Percentiles rank a stretch among this genome's conserved stretches.
Evolutionary conservation across 768 basidiomycete genomes (phyloP).

Genomic region (Paxillus rubicundulus): DNA sequence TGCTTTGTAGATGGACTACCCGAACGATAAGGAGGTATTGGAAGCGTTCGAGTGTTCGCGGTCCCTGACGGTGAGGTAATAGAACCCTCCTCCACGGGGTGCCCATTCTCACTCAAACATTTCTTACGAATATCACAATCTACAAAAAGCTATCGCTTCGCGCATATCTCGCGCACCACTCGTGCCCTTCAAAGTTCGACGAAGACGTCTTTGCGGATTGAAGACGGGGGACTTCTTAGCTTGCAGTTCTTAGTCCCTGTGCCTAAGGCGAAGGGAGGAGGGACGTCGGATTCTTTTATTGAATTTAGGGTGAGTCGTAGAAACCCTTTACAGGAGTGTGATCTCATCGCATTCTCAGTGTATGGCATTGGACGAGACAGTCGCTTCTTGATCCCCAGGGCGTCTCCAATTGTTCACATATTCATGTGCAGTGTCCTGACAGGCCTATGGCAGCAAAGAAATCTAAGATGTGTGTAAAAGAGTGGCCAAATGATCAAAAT

Average conservation of each 20-base stretch:
- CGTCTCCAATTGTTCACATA: background rate
- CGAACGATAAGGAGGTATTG: slow-evolving; percentile 86
- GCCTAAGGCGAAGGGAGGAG: slow-evolving; percentile 37
- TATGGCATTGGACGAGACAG: slow-evolving; percentile 30
- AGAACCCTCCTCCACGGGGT: background rate
- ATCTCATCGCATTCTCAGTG: slow-evolving; percentile 23
- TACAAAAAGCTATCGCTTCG: slow-evolving; percentile 68
- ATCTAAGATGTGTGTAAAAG: slow-evolving; percentile 20
- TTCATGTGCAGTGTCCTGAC: background rate
- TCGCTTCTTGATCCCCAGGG: slow-evolving; percentile 7
- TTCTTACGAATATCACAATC: background rate
- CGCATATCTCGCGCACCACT: slow-evolving; percentile 68
- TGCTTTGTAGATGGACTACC: slow-evolving; percentile 84
- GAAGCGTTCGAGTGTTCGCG: slow-evolving; percentile 83
- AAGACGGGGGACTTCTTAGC: slow-evolving; percentile 76
- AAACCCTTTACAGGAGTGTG: background rate
- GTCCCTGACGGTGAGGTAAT: slow-evolving; percentile 69
- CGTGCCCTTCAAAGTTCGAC: slow-evolving; percentile 79
- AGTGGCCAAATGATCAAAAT: slow-evolving; percentile 16
- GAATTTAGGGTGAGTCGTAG: slow-evolving; percentile 74
- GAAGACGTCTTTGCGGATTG: slow-evolving; percentile 88
- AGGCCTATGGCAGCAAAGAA: background rate
- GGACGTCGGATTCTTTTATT: slow-evolving; percentile 65
- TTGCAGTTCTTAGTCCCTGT: slow-evolving; percentile 86
- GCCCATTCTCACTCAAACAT: background rate